Evolutionary conservation across 2,329 filamentous ascomycete species (phyloP).

Genomic region (Periconia sp.): DNA sequence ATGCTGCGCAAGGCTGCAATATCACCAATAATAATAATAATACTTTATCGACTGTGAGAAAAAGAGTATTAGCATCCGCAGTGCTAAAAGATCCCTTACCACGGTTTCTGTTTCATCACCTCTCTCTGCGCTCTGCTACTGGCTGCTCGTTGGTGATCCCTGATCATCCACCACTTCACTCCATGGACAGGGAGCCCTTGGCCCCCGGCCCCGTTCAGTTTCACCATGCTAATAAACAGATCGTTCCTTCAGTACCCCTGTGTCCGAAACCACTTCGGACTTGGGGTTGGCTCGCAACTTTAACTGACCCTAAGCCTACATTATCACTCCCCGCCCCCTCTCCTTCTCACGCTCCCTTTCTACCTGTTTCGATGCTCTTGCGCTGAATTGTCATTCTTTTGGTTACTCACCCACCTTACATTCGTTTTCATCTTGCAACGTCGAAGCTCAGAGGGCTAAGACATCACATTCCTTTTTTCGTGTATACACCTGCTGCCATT

Average conservation of each 20-base stretch:
- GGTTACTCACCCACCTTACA: conserved; percentile 23
- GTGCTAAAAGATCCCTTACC: neutral
- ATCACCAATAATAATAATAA: no score
- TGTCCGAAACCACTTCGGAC: conserved; percentile 27
- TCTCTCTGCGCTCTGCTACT: neutral
- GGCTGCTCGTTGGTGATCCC: neutral
- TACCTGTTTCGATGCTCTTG: conserved; percentile 23
- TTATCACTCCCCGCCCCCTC: conserved; percentile 26
- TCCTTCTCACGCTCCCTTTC: conserved; percentile 19
- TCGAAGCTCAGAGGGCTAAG: conserved; percentile 21
- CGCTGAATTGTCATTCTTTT: conserved; percentile 33
- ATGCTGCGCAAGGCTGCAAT: neutral
- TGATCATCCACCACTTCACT: neutral
- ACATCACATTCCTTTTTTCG: conserved; percentile 27
- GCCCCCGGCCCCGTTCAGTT: conserved; percentile 30
- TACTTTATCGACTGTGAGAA: neutral
- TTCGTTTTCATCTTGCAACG: conserved; percentile 23
- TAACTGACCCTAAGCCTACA: neutral
- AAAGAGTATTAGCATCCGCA: neutral
- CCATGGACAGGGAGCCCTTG: conserved; percentile 8
- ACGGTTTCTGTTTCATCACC: neutral
- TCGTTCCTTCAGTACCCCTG: conserved; percentile 42
- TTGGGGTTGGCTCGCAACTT: conserved; percentile 13
- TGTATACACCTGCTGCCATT: conserved; percentile 22
- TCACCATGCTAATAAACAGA: conserved; percentile 34